phyloP scores from a whole-genome alignment of 495 filamentous ascomycete genomes.

The Tricharina praecox region DNA sequence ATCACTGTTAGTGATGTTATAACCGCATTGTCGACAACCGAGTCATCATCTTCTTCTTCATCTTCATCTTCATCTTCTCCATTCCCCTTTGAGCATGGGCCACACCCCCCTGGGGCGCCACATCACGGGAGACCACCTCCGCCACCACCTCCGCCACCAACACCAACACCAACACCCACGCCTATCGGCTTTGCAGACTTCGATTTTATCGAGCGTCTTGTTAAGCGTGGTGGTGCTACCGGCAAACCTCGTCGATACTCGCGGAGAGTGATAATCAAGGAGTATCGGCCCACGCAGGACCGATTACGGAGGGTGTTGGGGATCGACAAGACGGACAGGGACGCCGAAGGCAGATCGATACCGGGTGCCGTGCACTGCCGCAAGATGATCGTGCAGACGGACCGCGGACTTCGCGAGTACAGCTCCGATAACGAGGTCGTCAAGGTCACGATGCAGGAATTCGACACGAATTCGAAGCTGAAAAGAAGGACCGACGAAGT shows the following conservation, averaged over 20 bases:
- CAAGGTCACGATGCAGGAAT: background rate
- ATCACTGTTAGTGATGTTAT: background rate
- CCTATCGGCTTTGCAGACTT: background rate
- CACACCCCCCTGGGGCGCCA: background rate
- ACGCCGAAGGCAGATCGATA: slow-evolving; percentile 2
- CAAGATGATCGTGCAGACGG: slow-evolving; percentile 8
- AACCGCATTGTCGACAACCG: background rate
- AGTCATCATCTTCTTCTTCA: background rate
- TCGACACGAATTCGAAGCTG: too few relatives aligned
- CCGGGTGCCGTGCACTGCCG: slow-evolving; percentile 13
- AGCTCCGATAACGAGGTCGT: background rate
- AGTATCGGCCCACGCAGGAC: slow-evolving; percentile 11
- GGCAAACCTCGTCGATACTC: slow-evolving; percentile 10
- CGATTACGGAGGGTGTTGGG: slow-evolving; percentile 13
- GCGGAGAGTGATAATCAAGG: slow-evolving; percentile 9
- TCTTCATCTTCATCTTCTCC: background rate
- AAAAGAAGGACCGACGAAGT: too few relatives aligned
- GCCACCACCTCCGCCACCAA: background rate
- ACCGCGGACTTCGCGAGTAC: background rate
- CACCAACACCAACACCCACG: background rate
- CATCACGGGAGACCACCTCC: background rate
- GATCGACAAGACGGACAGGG: slow-evolving; percentile 21
- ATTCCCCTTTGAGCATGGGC: background rate
- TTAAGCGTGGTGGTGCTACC: background rate
- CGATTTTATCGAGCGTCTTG: background rate